Percentiles rank a stretch among this genome's conserved stretches.
These are phyloP conservation scores for Phytophthora quininea DNA, from an alignment of 352 stramenopile genomes.

Conservation along the genomic window DNA sequence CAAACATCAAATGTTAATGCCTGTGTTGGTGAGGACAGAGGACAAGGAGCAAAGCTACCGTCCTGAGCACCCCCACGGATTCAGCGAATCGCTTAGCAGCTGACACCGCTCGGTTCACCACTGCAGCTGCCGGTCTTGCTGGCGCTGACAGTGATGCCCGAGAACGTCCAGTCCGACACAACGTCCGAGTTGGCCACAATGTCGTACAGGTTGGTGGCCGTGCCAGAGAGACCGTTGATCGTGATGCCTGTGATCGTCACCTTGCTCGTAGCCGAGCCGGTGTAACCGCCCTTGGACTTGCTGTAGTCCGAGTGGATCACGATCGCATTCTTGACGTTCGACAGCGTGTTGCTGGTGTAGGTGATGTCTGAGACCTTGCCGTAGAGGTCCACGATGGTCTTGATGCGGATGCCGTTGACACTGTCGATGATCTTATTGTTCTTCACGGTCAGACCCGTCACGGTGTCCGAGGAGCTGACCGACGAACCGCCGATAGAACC, in stretches of 20 bases:
- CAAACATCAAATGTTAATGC: not conserved
- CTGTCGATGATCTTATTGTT: constrained; percentile 35
- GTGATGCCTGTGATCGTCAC: constrained; percentile 28
- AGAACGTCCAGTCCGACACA: constrained; percentile 28
- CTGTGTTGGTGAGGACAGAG: not conserved
- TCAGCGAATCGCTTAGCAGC: constrained; percentile 13
- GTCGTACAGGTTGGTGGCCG: constrained; percentile 27
- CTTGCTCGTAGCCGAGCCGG: constrained; percentile 18
- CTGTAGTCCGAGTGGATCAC: constrained; percentile 41
- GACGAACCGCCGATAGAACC: constrained; percentile 20
- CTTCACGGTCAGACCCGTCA: constrained; percentile 17
- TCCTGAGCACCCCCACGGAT: not conserved
- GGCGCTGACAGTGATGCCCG: constrained; percentile 21
- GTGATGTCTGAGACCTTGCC: constrained; percentile 19
- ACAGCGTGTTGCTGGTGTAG: constrained; percentile 23
- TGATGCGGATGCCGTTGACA: constrained; percentile 15
- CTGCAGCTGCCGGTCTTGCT: constrained; percentile 20
- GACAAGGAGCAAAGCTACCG: not conserved
- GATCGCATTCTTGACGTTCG: constrained; percentile 28
- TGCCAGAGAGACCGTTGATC: constrained; percentile 26
- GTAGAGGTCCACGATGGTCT: constrained; percentile 16
- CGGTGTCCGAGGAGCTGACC: constrained; percentile 21
- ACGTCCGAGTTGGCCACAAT: constrained; percentile 22
- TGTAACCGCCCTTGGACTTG: constrained; percentile 34
- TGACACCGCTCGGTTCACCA: constrained; percentile 23